Base-by-base conservation (phyloP, 179 eudicot genomes). In the Silene coronaria region DNA sequence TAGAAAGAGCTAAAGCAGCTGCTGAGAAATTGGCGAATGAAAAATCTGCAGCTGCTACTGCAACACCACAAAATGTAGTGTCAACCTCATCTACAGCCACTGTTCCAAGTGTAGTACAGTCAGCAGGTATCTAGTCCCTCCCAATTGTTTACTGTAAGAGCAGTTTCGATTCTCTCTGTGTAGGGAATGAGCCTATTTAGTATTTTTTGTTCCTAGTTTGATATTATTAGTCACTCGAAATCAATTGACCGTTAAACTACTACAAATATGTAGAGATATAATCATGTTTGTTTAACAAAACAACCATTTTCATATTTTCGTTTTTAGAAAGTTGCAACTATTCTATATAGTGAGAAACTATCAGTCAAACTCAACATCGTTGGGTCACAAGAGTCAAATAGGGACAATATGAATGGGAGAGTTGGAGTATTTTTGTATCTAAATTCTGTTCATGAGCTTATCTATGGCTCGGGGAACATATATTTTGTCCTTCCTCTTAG, bases 1-100 rank as follows among this genome's bases (percentile, higher is more conserved):
- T 93, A 83, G 91, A 86, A 75, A 89, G 87, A 77, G 87, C 88
- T 72, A 83, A 90, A 86, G 90, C 88, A 86, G 94, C 93, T 70
- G 92, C 87, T 42, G 86, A 85, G 9, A 82, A 76, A 82, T 66
- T 73, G 66, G 84, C 87, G 36, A 70, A 79, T 66, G 91, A 86
- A 70, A 80, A 75, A 53, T 51, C 74, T 60, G 75, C 64, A 24
- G 80, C 66, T 65, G 84, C 88, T 76, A 74, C 80, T 63, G 19
- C 48, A 3, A 70, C 60, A 45, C 14, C 69, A 22, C 78, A 66
- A 77, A 77, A 79, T 63, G 70, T 77, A 72, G 68, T 61, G 60
- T 78, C 79, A 34, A 72, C 30, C 67, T 51, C 77, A 57, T 32
- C 86, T 78, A 74, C 74, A 71, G 36, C 80, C 75, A 79, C 78